phyloP scores from a whole-genome alignment of 192 early-diverging fungal species.

The Coemansia sp. region DNA sequence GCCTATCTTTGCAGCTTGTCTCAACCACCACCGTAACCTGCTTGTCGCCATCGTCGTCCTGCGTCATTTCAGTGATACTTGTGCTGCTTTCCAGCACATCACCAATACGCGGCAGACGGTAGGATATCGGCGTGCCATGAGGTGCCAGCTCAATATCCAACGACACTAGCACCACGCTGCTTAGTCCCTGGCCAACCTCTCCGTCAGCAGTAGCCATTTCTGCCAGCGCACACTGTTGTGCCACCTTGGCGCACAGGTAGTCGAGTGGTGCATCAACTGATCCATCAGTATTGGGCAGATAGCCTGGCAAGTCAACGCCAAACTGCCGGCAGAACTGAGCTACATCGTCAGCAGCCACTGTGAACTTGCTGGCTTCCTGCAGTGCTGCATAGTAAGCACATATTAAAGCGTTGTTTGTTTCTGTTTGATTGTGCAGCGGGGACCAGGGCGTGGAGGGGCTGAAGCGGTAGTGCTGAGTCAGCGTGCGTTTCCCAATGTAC shows the following conservation, averaged over 20 bases:
- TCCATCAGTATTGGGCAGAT: conserved; percentile 63
- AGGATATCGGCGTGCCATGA: conserved; percentile 54
- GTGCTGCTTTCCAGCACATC: conserved; percentile 73
- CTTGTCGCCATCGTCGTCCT: conserved; percentile 58
- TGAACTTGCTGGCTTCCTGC: conserved; percentile 24
- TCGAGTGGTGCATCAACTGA: conserved; percentile 79
- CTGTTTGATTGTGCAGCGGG: conserved; percentile 64
- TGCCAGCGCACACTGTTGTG: conserved; percentile 71
- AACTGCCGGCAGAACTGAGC: conserved; percentile 79
- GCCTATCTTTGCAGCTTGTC: conserved; percentile 55
- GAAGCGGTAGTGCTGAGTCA: conserved; percentile 76
- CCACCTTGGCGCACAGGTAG: conserved; percentile 85
- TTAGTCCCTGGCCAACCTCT: conserved; percentile 78
- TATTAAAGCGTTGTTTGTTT: too few relatives aligned
- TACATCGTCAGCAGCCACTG: conserved; percentile 54
- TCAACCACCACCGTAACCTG: conserved; percentile 72
- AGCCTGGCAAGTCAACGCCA: conserved; percentile 59
- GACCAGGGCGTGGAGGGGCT: conserved; percentile 69
- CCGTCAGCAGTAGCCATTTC: conserved; percentile 70
- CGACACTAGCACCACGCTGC: conserved; percentile 78
- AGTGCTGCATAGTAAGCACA: too few relatives aligned
- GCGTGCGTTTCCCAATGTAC: conserved; percentile 51
- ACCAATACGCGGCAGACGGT: conserved; percentile 45
- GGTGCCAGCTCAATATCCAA: conserved; percentile 74
- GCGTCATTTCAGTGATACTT: conserved; percentile 63